phyloP scores from a whole-genome alignment of 345 rosid species.

The Populus ilicifolia region DNA sequence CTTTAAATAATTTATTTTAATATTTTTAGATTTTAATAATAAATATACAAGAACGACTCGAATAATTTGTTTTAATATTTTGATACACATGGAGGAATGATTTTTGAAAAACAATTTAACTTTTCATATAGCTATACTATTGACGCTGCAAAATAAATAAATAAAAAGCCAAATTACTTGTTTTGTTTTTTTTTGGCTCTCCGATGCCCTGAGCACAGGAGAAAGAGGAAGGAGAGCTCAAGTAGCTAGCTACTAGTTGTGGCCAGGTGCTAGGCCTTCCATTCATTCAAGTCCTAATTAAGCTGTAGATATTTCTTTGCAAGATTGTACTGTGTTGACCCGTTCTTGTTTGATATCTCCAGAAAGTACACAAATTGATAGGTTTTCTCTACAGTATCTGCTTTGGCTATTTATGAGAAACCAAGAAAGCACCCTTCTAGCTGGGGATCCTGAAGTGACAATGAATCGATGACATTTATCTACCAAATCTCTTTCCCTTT shows the following conservation, averaged over 20 bases:
- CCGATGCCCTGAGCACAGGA: not conserved
- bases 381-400: slow-evolving; percentile 22
- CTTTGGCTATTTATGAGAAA: slow-evolving; percentile 43
- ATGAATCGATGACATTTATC: not conserved
- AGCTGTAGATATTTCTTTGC: slow-evolving; percentile 5
- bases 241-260: not conserved
- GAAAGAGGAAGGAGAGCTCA: not conserved
- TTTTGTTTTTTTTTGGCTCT: too few relatives aligned
- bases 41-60: too few relatives aligned
- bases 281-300: not conserved
- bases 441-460: slow-evolving; percentile 18
- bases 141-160: too few relatives aligned
- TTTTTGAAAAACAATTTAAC: too few relatives aligned
- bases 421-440: slow-evolving; percentile 22
- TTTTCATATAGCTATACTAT: too few relatives aligned
- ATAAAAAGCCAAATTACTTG: too few relatives aligned
- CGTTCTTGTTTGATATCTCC: slow-evolving; percentile 13
- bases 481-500: not conserved
- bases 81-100: too few relatives aligned
- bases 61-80: too few relatives aligned
- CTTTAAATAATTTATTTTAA: too few relatives aligned
- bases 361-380: slow-evolving; percentile 28
- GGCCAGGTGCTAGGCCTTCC: slow-evolving; percentile 19
- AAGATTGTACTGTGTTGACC: slow-evolving; percentile 25
- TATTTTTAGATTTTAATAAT: too few relatives aligned